phyloP scores from a whole-genome alignment of 2,329 filamentous ascomycete genomes.

The Clonostachys rhizophaga region DNA sequence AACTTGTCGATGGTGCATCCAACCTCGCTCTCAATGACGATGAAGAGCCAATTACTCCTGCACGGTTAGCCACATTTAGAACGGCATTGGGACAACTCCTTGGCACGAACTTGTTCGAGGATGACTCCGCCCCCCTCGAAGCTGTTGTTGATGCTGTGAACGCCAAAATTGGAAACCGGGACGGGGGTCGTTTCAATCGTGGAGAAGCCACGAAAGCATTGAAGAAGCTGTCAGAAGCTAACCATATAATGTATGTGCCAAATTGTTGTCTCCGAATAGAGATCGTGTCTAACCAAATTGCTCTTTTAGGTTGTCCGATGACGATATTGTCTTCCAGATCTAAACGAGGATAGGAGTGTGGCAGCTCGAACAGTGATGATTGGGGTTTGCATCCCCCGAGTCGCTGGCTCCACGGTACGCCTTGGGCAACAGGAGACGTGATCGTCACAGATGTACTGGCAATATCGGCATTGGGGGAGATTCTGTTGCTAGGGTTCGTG shows the following conservation, averaged over 20 bases:
- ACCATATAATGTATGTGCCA: constrained; percentile 83
- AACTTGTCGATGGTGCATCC: constrained; percentile 35
- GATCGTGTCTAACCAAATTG: constrained; percentile 9
- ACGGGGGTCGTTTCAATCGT: constrained; percentile 59
- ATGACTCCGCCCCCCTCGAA: constrained; percentile 75
- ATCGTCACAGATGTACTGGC: too few species aligned
- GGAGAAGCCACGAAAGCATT: constrained; percentile 75
- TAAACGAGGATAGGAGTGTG: constrained; percentile 22
- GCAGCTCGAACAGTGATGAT: neutral
- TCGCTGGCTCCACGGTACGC: too few species aligned
- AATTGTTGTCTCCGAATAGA: neutral
- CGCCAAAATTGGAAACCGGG: constrained; percentile 48
- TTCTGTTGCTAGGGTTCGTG: too few species aligned
- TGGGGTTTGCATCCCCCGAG: too few species aligned
- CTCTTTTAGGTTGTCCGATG: constrained; percentile 46
- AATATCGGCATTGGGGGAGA: too few species aligned
- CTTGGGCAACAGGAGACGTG: too few species aligned
- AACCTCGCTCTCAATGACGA: constrained; percentile 32
- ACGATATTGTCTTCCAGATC: constrained; percentile 67
- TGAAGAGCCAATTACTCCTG: constrained; percentile 39
- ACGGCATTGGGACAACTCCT: constrained; percentile 78
- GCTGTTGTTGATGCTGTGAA: constrained; percentile 79
- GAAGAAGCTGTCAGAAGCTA: constrained; percentile 72
- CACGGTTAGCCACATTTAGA: constrained; percentile 71
- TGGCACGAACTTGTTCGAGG: constrained; percentile 76